Evolutionary conservation across 1,284 basidiomycete species (phyloP).

Genomic region (Thelephora terrestris): DNA sequence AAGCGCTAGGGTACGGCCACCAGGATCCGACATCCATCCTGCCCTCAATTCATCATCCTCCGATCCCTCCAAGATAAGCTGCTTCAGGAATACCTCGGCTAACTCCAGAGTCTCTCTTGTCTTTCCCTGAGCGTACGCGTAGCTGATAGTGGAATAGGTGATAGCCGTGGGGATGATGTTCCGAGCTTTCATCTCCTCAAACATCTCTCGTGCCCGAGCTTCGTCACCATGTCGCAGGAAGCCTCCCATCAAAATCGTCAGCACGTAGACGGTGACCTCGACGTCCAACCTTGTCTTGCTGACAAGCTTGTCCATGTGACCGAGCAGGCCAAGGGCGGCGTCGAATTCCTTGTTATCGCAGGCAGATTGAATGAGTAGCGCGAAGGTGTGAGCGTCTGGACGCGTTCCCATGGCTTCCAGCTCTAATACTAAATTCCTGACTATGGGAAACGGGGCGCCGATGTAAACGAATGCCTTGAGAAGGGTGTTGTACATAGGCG

Average conservation of each 20-base stretch:
- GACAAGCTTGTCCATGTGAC: slow-evolving; percentile 48
- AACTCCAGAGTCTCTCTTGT: slow-evolving; percentile 38
- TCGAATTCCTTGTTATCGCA: slow-evolving; percentile 67
- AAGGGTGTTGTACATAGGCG: slow-evolving; percentile 68
- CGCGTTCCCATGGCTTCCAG: slow-evolving; percentile 39
- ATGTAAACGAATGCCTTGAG: slow-evolving; percentile 81
- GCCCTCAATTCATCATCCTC: slow-evolving; percentile 30
- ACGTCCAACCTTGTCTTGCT: slow-evolving; percentile 28
- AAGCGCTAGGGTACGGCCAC: slow-evolving; percentile 32
- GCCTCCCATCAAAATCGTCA: slow-evolving; percentile 82
- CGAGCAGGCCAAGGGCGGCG: slow-evolving; percentile 59
- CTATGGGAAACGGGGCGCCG: slow-evolving; percentile 64
- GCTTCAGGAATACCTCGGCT: slow-evolving; percentile 54
- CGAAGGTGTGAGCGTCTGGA: slow-evolving; percentile 64
- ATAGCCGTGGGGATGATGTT: slow-evolving; percentile 62
- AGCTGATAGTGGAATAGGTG: slow-evolving; percentile 66
- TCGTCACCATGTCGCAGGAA: slow-evolving; percentile 55
- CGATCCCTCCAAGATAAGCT: slow-evolving; percentile 30
- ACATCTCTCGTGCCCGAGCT: slow-evolving; percentile 53
- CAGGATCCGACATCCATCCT: slow-evolving; percentile 11
- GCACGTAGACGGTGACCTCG: slow-evolving; percentile 47
- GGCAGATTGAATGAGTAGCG: slow-evolving; percentile 76
- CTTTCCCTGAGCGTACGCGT: slow-evolving; percentile 43
- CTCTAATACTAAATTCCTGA: slow-evolving; percentile 55
- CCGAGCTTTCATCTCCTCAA: slow-evolving; percentile 64